Base-by-base conservation (phyloP, 1,284 basidiomycete genomes). In the Moniliella sp. region DNA sequence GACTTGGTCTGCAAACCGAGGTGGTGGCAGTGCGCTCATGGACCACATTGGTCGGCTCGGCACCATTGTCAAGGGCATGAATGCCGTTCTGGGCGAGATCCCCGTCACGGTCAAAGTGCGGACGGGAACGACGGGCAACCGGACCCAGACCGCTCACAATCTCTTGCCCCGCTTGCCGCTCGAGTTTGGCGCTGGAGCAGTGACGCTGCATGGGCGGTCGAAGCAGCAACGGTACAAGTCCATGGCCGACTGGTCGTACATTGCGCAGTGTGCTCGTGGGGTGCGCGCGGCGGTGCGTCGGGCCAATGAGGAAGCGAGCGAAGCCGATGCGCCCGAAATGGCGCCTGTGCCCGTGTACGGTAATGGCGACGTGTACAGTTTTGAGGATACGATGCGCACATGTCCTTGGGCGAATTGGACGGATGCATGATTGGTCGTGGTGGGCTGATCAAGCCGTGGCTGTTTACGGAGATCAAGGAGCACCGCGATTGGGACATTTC, bases 341-440 rank as follows among this genome's bases (percentile, higher is more conserved):
- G 69, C 74, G 0, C 72, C 78, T 0, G 69, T 94, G 10, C 86
- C 88, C 0, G 81, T 97, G 26, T 93, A 91, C 48, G 88, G 88
- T 7, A 84, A 84, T 19, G 88, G 88, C 0, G 88, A 97, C 56
- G 80, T 77, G 44, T 94, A 79, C 64, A 83, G 80, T 4, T 75
- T 78, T 5, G 67, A 78, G 40, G 76, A 74, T 86, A 86, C 57
- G 78, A 79, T 69, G 66, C 73, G 23, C 73, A 74, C 39, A 69
- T 84, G 31, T 74, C 82, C 35, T 58, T 65, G 5, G 75, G 72
- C 13, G 76, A 77, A 8, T 83, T 91, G 0, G 86, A 94, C 54
- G 86, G 86, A 4, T 69, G 91, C 32, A 94, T 94, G 88, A 70
- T 94, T 25, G 88, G 76, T 1, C 69, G 88, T 15, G 88, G 88